Evolutionary conservation across 352 stramenopile species (phyloP), one percentile per base, ranked within the genome.

Genomic region (Globisporangium spiculum): DNA sequence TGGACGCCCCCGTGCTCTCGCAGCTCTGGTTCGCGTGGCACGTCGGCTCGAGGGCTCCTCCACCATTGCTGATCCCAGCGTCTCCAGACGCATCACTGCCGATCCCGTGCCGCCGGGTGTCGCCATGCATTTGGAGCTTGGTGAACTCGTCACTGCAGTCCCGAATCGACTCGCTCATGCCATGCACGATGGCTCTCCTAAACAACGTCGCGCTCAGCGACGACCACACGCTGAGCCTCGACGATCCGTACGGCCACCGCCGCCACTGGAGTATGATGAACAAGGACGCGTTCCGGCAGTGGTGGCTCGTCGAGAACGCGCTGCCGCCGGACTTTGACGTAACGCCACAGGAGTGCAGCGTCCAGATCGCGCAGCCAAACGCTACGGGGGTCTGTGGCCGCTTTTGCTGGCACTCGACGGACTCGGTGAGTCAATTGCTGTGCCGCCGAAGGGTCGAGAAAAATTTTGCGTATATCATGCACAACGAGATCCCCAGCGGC

Each of bases 11-110:
- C 1, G n/a, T 90, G 20, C 65, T 85, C 14, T 76, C 85, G 0
- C 87, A 80, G 27, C 58, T 79, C 24, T 88, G 78, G 76, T 88
- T 91, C 70, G 86, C 83, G 3, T 94, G 86, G 86, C 69, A 80
- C 36, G 36, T 82, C 26, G 86, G 84, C 26, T 90, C 81, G 18
- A 80, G 74, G 65, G 74, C 72, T 53, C 81, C 82, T 4, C 84
- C 79, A 0, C 67, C 75, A 44, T 67, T 66, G 66, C 70, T 36
- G 18, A 60, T 53, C 50, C 65, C 18, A 60, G 16, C 62, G 63
- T 22, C 34, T 67, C 48, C 63, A 61, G 30, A 60, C 46, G 65
- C 22, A 58, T 46, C 30, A 30, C 70, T 44, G 1, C 26, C 63
- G 10, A 38, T 50, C 6, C 59, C 60, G 0, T 41, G 34, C 6